These are phyloP conservation scores for Stephanocyclus meneghinianus DNA, from an alignment of 352 stramenopile species.

Conservation along the genomic window DNA sequence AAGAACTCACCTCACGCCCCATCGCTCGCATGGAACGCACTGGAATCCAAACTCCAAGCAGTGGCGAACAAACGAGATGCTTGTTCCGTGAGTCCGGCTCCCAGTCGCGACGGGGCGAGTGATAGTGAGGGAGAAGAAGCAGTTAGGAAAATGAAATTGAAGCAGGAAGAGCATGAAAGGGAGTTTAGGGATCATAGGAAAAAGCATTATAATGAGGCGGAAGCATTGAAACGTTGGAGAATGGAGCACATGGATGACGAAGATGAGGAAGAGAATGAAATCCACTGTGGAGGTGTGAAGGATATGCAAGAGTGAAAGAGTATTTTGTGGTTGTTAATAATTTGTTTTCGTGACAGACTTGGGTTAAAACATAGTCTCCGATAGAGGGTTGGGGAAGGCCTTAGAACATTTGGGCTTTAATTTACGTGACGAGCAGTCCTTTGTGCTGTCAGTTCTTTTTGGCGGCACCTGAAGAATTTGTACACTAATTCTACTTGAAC, in stretches of 20 bases:
- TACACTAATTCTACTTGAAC: too few species aligned
- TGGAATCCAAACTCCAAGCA: conserved; percentile 67
- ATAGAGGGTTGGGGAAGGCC: too few species aligned
- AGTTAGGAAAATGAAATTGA: conserved; percentile 24
- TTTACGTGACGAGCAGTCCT: too few species aligned
- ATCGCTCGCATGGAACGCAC: conserved; percentile 44
- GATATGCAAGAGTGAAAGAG: conserved; percentile 9
- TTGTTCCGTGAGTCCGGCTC: conserved; percentile 41
- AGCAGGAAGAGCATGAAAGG: conserved; percentile 47
- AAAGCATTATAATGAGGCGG: conserved; percentile 83
- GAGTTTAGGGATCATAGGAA: conserved; percentile 77
- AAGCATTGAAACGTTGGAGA: conserved; percentile 69
- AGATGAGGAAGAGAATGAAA: conserved; percentile 44
- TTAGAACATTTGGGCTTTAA: too few species aligned
- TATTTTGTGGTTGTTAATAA: background rate
- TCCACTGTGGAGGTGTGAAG: conserved; percentile 44
- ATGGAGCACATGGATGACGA: conserved; percentile 61
- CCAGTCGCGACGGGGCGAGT: conserved; percentile 22
- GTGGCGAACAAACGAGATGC: conserved; percentile 54
- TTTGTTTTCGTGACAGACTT: background rate
- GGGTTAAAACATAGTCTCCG: too few species aligned
- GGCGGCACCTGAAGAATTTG: too few species aligned
- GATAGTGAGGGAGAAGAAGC: conserved; percentile 49
- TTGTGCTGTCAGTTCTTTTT: too few species aligned
- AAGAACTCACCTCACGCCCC: conserved; percentile 7